phyloP scores from a whole-genome alignment of 2,329 filamentous ascomycete species.

The Monilinia aucupariae region DNA sequence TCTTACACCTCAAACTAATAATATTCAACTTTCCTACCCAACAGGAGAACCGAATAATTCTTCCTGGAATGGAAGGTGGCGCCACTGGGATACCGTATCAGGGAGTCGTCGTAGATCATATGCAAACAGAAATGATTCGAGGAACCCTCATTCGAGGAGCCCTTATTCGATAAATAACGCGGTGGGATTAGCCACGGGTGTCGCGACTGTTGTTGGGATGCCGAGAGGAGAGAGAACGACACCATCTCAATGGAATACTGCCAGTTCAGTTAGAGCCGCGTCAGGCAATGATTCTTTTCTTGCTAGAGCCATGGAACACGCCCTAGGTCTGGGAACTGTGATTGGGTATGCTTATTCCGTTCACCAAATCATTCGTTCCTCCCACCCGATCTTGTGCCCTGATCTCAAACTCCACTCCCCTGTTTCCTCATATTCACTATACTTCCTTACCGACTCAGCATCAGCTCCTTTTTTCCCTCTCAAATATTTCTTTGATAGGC shows the following conservation, averaged over 20 bases:
- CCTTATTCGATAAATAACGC: neutral
- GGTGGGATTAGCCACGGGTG: neutral
- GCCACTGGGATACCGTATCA: neutral
- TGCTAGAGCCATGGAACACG: neutral
- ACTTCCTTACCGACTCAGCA: no score
- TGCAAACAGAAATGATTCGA: no score
- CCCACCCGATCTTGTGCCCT: no score
- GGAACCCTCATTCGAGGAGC: neutral
- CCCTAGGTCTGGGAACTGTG: neutral
- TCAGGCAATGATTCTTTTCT: neutral
- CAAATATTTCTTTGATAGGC: no score
- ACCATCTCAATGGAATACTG: neutral
- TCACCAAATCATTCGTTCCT: no score
- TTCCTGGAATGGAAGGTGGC: neutral
- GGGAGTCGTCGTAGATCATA: no score
- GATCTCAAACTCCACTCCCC: no score
- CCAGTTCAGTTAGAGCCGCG: neutral
- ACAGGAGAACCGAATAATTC: neutral
- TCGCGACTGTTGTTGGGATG: neutral
- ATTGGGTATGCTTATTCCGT: neutral
- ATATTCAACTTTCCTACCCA: neutral
- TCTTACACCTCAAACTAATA: neutral
- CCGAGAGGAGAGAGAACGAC: neutral
- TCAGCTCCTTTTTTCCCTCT: no score
- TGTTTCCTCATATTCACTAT: no score